A percentile compares a stretch with the other conserved stretches of the same genome.
These are phyloP conservation scores for Calonectria fujianensis DNA, from an alignment of 2,329 filamentous ascomycete genomes.

Conservation along the genomic window DNA sequence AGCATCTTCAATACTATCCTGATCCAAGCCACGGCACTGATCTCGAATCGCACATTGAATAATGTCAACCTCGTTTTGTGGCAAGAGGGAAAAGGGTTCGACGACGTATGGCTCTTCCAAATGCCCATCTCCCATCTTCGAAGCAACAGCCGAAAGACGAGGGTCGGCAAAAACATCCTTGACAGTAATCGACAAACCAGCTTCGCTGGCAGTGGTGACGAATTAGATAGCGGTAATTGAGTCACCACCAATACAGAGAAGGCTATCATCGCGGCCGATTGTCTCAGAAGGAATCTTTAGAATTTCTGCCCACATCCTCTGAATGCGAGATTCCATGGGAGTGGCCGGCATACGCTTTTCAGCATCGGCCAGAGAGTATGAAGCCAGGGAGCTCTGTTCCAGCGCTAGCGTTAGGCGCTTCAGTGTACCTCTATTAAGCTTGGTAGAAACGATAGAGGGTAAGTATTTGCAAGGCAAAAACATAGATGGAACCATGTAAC, in stretches of 20 bases:
- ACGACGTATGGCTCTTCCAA: neutral
- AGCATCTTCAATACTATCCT: conserved; percentile 17
- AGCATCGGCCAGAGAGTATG: conserved; percentile 32
- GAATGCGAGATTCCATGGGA: conserved; percentile 45
- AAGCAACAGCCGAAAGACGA: conserved; percentile 11
- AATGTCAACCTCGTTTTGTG: neutral
- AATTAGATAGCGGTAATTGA: conserved; percentile 51
- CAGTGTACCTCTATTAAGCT: conserved; percentile 38
- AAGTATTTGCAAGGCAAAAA: conserved; percentile 32
- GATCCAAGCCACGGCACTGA: neutral
- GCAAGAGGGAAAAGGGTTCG: neutral
- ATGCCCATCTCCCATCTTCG: neutral
- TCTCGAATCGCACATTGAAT: conserved; percentile 8
- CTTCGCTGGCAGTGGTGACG: conserved; percentile 18
- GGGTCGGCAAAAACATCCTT: conserved; percentile 31
- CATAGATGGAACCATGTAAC: conserved; percentile 44
- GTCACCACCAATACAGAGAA: conserved; percentile 31
- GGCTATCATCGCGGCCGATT: conserved; percentile 12
- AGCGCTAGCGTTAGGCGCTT: conserved; percentile 23
- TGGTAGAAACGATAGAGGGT: conserved; percentile 34
- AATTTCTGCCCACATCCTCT: conserved; percentile 58
- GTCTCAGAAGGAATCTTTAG: conserved; percentile 56
- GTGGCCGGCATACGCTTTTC: conserved; percentile 23
- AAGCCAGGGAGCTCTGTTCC: conserved; percentile 34
- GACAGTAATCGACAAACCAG: conserved; percentile 21